These are phyloP conservation scores for Thielaviopsis euricoi DNA, from an alignment of 2,329 filamentous ascomycete genomes.

Conservation along the genomic window DNA sequence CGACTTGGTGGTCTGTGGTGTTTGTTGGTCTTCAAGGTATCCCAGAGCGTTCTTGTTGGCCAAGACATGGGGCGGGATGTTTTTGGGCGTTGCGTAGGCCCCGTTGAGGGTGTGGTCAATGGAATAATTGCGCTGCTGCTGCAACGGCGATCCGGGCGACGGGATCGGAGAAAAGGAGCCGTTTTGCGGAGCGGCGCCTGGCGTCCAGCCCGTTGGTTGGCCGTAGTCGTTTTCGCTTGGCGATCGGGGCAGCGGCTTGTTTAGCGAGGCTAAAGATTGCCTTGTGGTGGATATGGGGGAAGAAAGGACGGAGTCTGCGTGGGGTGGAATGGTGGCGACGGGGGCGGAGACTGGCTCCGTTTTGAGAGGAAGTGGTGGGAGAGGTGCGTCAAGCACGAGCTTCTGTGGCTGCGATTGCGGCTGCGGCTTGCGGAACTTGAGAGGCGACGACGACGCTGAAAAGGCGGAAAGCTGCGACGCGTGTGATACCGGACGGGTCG, in stretches of 20 bases:
- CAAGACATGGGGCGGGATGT: conserved; percentile 23
- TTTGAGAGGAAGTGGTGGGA: neutral
- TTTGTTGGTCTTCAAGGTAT: conserved; percentile 36
- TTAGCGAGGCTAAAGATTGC: conserved; percentile 24
- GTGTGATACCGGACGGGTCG: neutral
- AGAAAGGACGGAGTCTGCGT: conserved; percentile 15
- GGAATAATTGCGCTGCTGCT: conserved; percentile 22
- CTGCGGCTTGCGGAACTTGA: conserved; percentile 15
- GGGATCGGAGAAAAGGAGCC: conserved; percentile 38
- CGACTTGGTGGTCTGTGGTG: conserved; percentile 22
- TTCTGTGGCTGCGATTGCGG: conserved; percentile 13
- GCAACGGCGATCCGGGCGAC: conserved; percentile 34
- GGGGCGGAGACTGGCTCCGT: conserved; percentile 1
- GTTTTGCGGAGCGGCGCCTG: conserved; percentile 24
- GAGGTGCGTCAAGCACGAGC: conserved; percentile 12
- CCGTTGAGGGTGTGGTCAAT: conserved; percentile 21
- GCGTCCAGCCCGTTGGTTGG: conserved; percentile 35
- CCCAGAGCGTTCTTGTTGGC: conserved; percentile 25
- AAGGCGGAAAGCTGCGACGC: conserved; percentile 7
- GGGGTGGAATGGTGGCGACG: conserved; percentile 12
- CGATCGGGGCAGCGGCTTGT: conserved; percentile 39
- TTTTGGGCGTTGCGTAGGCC: conserved; percentile 19
- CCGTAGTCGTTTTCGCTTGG: conserved; percentile 33
- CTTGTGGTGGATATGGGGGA: conserved; percentile 17
- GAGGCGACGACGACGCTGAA: conserved; percentile 19